A percentile compares a stretch with the other conserved stretches of the same genome.
These are phyloP conservation scores for Bruguiera sexangula DNA, from an alignment of 345 rosid species.

Conservation along the genomic window DNA sequence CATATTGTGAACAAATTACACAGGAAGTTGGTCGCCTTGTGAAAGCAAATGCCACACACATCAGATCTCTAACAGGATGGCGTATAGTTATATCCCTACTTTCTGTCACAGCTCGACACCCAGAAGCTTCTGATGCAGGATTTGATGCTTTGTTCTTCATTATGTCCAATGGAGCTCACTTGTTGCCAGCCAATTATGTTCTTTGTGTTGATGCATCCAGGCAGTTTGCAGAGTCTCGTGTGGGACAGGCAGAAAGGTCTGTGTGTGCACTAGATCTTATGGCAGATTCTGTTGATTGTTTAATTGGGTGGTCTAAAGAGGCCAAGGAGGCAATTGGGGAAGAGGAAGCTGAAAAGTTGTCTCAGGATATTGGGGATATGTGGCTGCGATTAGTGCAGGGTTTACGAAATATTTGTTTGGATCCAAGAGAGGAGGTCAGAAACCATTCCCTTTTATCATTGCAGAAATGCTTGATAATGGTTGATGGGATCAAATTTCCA, in stretches of 20 bases:
- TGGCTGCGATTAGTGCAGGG: conserved; percentile 67
- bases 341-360: conserved; percentile 47
- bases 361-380: conserved; percentile 68
- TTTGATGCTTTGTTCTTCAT: conserved; percentile 57
- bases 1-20: conserved; percentile 70
- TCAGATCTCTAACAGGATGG: conserved; percentile 68
- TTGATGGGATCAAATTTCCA: conserved; percentile 48
- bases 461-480: conserved; percentile 47
- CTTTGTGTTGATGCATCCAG: conserved; percentile 73
- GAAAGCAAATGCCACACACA: conserved; percentile 65
- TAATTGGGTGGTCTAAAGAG: conserved; percentile 64
- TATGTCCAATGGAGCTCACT: conserved; percentile 61
- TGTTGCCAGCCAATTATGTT: conserved; percentile 57
- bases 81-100: conserved; percentile 60
- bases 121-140: conserved; percentile 72
- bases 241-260: conserved; percentile 54
- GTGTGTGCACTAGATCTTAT: conserved; percentile 57
- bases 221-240: conserved; percentile 74
- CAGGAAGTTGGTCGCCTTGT: conserved; percentile 69
- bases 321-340: conserved; percentile 41
- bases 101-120: conserved; percentile 70
- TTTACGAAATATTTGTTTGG: conserved; percentile 52
- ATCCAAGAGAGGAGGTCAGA: conserved; percentile 66
- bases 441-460: conserved; percentile 58
- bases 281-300: conserved; percentile 63